These are phyloP conservation scores for Salvia hispanica DNA, from an alignment of 257 asterid species.

Conservation along the genomic window DNA sequence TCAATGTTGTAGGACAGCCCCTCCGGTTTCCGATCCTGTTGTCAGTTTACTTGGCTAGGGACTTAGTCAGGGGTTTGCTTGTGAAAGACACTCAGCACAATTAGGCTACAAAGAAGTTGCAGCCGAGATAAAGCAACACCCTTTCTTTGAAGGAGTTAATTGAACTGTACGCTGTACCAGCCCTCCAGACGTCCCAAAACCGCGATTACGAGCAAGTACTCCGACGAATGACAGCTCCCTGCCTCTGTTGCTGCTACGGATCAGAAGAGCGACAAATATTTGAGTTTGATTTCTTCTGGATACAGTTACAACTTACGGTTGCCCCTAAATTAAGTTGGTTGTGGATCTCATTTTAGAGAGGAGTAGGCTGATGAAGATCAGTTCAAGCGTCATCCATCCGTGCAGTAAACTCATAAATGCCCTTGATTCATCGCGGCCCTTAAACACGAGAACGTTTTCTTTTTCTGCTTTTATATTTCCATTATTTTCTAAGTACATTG, in stretches of 20 bases:
- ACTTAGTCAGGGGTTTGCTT: conserved; percentile 73
- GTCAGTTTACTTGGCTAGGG: conserved; percentile 79
- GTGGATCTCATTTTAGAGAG: background rate
- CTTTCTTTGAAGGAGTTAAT: conserved; percentile 83
- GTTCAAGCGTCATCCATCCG: background rate
- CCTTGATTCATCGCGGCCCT: background rate
- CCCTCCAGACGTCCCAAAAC: conserved; percentile 81
- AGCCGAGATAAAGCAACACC: conserved; percentile 84
- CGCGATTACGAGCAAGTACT: conserved; percentile 55
- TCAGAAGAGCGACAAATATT: conserved; percentile 53
- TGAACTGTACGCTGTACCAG: conserved; percentile 90
- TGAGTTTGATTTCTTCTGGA: conserved; percentile 81
- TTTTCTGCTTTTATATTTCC: background rate
- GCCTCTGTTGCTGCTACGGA: conserved; percentile 35
- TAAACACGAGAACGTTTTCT: background rate
- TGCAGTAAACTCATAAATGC: background rate
- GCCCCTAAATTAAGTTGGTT: background rate
- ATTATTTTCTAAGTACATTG: conserved; percentile 1
- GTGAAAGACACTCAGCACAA: conserved; percentile 80
- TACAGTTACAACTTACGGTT: background rate
- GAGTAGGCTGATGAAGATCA: conserved; percentile 8
- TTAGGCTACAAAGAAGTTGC: conserved; percentile 82
- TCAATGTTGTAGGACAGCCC: conserved; percentile 82
- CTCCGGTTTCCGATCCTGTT: conserved; percentile 76
- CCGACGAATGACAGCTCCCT: conserved; percentile 48